Evolutionary conservation across 805 yeast genomes (phyloP).

Genomic region (Dipodascopsis uninucleata): DNA sequence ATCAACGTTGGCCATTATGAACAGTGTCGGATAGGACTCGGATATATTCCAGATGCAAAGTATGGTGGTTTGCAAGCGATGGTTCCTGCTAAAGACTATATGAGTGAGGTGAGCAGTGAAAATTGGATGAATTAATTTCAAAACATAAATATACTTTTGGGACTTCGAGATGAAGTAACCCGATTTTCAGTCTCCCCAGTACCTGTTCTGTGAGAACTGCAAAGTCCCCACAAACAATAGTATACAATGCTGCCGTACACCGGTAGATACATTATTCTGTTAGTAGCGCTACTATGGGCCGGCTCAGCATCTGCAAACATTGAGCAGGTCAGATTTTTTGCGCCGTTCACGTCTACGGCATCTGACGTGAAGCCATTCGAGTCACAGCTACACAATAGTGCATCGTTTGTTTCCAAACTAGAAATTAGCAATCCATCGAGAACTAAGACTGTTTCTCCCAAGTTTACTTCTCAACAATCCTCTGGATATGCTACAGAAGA

Average conservation of each 20-base stretch:
- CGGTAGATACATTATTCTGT: neutral
- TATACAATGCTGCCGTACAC: neutral
- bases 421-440: conserved; percentile 12
- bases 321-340: conserved; percentile 26
- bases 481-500: conserved; percentile 19
- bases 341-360: conserved; percentile 18
- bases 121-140: too few species aligned
- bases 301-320: conserved; percentile 17
- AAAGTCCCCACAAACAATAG: too few species aligned
- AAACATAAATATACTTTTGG: too few species aligned
- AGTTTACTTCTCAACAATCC: conserved; percentile 11
- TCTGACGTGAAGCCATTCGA: neutral
- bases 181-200: too few species aligned
- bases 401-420: conserved; percentile 8
- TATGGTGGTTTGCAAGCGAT: too few species aligned
- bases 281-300: neutral
- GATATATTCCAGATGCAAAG: too few species aligned
- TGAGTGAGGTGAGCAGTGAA: too few species aligned
- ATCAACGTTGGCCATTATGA: conserved; percentile 21
- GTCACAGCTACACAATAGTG: neutral
- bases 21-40: too few species aligned
- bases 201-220: too few species aligned
- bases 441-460: conserved; percentile 18
- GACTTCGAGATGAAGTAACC: too few species aligned
- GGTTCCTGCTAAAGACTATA: too few species aligned